Evolutionary conservation across 495 filamentous ascomycete genomes (phyloP).

Genomic region (Poronia punctata): DNA sequence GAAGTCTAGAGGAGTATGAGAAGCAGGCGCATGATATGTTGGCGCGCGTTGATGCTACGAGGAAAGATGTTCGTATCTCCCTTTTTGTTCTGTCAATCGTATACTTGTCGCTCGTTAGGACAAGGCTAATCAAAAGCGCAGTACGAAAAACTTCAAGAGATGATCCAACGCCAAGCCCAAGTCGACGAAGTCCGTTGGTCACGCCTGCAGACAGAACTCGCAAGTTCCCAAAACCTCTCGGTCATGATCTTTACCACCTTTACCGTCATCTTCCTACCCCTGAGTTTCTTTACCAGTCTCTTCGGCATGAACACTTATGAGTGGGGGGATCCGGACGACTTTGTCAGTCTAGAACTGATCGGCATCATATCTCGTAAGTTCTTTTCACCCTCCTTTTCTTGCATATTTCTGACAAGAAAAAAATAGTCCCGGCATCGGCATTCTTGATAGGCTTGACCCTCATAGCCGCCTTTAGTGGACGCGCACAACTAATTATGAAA

Average conservation of each 20-base stretch:
- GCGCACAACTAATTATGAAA: too few species aligned
- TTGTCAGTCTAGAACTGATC: conserved; percentile 28
- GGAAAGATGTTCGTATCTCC: conserved; percentile 34
- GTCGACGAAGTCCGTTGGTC: conserved; percentile 61
- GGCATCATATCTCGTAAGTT: conserved; percentile 33
- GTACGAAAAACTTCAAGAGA: conserved; percentile 61
- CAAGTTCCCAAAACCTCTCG: conserved; percentile 54
- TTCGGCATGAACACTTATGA: conserved; percentile 61
- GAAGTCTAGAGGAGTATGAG: conserved; percentile 49
- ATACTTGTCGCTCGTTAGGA: too few species aligned
- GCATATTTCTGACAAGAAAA: not conserved
- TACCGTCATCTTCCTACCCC: conserved; percentile 59
- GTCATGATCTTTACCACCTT: conserved; percentile 67
- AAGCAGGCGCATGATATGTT: conserved; percentile 54
- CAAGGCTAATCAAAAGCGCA: conserved; percentile 15
- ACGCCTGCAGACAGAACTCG: conserved; percentile 55
- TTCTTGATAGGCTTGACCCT: conserved; percentile 33
- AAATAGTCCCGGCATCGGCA: conserved; percentile 30
- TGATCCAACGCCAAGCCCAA: conserved; percentile 63
- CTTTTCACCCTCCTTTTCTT: not conserved
- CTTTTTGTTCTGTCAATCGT: too few species aligned
- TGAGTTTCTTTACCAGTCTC: conserved; percentile 60
- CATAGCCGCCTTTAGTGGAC: conserved; percentile 35
- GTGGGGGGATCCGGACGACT: conserved; percentile 41
- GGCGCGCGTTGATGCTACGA: conserved; percentile 38